These are phyloP conservation scores for Ophiostoma novo-ulmi DNA, from an alignment of 2,329 filamentous ascomycete genomes.

Conservation along the genomic window DNA sequence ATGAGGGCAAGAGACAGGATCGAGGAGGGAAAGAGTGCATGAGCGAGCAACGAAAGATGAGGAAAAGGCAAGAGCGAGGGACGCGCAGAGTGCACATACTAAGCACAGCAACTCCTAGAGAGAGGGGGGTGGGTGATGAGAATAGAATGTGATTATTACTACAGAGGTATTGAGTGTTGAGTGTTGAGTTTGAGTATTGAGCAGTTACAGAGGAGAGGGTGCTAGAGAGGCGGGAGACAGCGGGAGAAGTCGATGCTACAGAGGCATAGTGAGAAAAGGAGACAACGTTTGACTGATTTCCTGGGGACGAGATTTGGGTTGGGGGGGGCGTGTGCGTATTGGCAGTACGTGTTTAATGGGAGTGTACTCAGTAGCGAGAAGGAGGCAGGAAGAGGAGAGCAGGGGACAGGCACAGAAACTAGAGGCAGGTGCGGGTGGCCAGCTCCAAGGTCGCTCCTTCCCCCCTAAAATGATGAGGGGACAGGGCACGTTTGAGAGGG, in stretches of 20 bases:
- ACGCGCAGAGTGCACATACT: background rate
- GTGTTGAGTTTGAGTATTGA: too few species aligned
- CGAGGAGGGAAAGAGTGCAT: background rate
- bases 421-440: background rate
- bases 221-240: background rate
- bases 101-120: background rate
- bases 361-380: background rate
- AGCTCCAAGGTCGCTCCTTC: slow-evolving; percentile 11
- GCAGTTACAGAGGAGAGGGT: background rate
- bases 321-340: slow-evolving; percentile 18
- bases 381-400: background rate
- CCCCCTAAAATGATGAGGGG: background rate
- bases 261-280: slow-evolving; percentile 1
- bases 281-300: slow-evolving; percentile 18
- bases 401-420: background rate
- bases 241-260: background rate
- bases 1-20: background rate
- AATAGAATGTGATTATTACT: background rate
- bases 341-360: slow-evolving; percentile 2
- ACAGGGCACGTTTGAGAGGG: slow-evolving; percentile 11
- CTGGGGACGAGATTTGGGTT: slow-evolving; percentile 18
- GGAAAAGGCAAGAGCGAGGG: slow-evolving; percentile 11
- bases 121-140: background rate
- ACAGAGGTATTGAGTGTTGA: background rate
- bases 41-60: background rate